These are phyloP conservation scores for Schizochytrium sp. DNA, from an alignment of 108 stramenopile genomes.

Conservation along the genomic window DNA sequence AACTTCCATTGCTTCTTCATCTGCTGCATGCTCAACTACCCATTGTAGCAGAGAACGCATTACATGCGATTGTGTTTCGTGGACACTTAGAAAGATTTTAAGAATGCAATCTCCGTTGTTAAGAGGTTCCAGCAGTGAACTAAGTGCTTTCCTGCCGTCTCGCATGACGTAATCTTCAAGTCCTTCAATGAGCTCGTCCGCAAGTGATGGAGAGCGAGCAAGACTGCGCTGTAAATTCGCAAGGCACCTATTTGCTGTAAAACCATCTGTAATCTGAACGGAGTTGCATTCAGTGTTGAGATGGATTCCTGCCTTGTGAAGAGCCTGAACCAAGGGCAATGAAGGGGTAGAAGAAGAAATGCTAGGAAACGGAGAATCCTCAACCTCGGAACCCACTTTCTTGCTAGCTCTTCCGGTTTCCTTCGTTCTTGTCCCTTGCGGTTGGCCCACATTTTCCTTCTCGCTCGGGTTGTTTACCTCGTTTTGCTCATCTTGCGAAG, in stretches of 20 bases:
- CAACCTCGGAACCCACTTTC: too few relatives aligned
- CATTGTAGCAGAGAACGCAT: neutral
- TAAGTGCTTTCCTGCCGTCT: neutral
- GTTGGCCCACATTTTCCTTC: too few relatives aligned
- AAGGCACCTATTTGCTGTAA: neutral
- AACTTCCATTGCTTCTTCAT: neutral
- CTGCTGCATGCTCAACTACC: conserved; percentile 25
- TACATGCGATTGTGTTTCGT: neutral
- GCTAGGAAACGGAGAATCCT: too few relatives aligned
- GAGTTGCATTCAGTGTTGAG: neutral
- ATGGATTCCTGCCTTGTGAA: neutral
- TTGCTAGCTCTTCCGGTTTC: too few relatives aligned
- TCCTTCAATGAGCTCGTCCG: neutral
- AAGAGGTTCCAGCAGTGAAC: neutral
- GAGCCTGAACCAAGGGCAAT: neutral
- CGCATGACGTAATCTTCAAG: neutral
- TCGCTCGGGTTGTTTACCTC: too few relatives aligned
- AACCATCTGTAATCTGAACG: neutral
- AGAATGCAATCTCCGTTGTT: neutral
- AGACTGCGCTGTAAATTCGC: neutral
- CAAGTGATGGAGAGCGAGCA: neutral
- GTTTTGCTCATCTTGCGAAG: too few relatives aligned
- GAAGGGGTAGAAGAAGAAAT: too few relatives aligned
- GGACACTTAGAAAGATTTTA: neutral
- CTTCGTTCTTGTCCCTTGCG: too few relatives aligned